Evolutionary conservation across 192 early-diverging fungal genomes (phyloP).

Genomic region (Backusella morwellensis): DNA sequence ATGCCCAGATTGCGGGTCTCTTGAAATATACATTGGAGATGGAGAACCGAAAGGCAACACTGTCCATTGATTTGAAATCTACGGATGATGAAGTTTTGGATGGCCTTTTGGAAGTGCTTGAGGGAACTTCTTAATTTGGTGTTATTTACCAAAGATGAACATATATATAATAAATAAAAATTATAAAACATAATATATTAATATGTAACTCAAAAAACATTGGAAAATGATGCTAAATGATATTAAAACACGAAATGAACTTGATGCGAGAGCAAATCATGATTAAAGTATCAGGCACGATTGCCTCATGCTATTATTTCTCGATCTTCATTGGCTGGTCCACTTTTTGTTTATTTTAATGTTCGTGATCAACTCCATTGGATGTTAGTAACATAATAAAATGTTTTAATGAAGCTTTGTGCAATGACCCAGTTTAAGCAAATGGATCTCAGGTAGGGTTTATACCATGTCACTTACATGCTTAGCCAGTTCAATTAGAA

Average conservation of each 20-base stretch:
- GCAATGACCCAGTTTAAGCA: neutral
- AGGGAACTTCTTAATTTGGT: neutral
- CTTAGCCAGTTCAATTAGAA: no score
- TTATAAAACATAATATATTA: no score
- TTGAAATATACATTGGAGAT: slow-evolving; percentile 38
- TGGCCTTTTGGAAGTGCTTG: neutral
- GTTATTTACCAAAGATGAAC: neutral
- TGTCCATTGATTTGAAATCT: slow-evolving; percentile 55
- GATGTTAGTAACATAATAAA: neutral
- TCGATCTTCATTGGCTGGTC: neutral
- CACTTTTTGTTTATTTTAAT: neutral
- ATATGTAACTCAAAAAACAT: no score
- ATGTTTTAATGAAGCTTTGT: neutral
- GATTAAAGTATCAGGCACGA: neutral
- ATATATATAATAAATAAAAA: neutral
- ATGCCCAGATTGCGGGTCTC: slow-evolving; percentile 52
- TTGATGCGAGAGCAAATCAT: no score
- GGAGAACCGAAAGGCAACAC: slow-evolving; percentile 24
- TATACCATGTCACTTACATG: no score
- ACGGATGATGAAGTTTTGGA: slow-evolving; percentile 51
- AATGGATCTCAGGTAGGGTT: neutral
- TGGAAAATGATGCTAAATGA: no score
- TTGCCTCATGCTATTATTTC: neutral
- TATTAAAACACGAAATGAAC: no score
- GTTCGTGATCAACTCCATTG: neutral